Conservation (phyloP, 768 basidiomycete species). For the Auriscalpium microsporum region DNA sequence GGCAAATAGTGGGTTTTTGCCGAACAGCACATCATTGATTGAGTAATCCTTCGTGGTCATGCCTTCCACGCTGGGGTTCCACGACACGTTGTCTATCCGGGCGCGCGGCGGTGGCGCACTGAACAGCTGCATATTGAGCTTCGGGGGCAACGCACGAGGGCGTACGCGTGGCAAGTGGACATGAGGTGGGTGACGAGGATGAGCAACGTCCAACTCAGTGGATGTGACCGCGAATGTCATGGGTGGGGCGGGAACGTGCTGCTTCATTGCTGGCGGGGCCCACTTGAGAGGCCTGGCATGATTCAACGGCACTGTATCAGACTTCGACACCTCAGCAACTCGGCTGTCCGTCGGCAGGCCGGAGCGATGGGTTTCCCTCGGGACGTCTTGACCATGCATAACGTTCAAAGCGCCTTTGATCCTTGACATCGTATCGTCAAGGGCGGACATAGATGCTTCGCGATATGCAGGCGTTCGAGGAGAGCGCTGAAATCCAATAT, state of each 20-base stretch:
- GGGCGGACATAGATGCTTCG: slow-evolving; percentile 57
- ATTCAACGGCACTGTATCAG: too few species aligned
- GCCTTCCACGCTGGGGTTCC: slow-evolving; percentile 61
- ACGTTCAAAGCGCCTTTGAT: slow-evolving; percentile 73
- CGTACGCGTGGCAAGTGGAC: slow-evolving; percentile 29
- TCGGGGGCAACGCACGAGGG: slow-evolving; percentile 32
- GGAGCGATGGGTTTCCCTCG: slow-evolving; percentile 15
- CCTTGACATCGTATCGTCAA: slow-evolving; percentile 78
- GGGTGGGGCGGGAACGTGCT: neutral
- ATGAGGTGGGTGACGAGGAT: slow-evolving; percentile 1
- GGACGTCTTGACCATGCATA: slow-evolving; percentile 45
- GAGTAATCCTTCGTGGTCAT: slow-evolving; percentile 55
- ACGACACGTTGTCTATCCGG: slow-evolving; percentile 61
- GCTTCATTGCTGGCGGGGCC: slow-evolving; percentile 19
- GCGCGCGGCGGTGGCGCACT: slow-evolving; percentile 29
- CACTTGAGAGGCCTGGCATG: slow-evolving; percentile 17
- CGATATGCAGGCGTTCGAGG: slow-evolving; percentile 27
- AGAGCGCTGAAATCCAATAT: slow-evolving; percentile 13
- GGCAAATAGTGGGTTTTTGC: slow-evolving; percentile 27
- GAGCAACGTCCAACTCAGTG: neutral
- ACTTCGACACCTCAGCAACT: neutral
- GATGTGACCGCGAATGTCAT: neutral
- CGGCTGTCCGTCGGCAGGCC: neutral
- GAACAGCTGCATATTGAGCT: slow-evolving; percentile 39
- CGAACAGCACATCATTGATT: slow-evolving; percentile 59